phyloP scores from a whole-genome alignment of 805 yeast genomes.

The Alloascoidea africana region DNA sequence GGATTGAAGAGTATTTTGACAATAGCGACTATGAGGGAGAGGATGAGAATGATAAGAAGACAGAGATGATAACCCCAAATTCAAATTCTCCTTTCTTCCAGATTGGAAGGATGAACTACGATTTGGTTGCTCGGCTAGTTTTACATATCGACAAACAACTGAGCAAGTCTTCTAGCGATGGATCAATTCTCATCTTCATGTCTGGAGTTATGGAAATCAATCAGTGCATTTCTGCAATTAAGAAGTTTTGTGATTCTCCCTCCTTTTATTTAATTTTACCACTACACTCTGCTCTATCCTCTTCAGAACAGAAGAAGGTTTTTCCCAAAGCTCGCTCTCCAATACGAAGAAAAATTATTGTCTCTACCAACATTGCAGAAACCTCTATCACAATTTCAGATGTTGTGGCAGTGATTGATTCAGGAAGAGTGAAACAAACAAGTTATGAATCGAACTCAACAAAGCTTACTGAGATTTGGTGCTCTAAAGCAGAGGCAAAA shows the following conservation, averaged over 20 bases:
- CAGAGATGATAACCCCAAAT: constrained; percentile 30
- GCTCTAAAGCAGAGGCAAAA: constrained; percentile 75
- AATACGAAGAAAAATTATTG: constrained; percentile 54
- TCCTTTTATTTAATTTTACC: constrained; percentile 42
- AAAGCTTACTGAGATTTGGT: constrained; percentile 65
- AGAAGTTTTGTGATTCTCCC: constrained; percentile 14
- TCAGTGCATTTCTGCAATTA: constrained; percentile 32
- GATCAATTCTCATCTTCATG: constrained; percentile 72
- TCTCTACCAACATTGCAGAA: constrained; percentile 90
- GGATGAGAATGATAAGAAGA: constrained; percentile 17
- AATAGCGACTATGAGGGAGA: constrained; percentile 11
- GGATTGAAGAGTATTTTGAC: constrained; percentile 6
- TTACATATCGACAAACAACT: constrained; percentile 35
- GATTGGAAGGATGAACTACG: constrained; percentile 59
- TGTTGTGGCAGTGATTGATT: constrained; percentile 80
- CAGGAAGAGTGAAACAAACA: constrained; percentile 73
- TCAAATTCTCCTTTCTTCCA: constrained; percentile 54
- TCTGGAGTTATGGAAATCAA: constrained; percentile 88
- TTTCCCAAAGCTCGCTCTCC: constrained; percentile 33
- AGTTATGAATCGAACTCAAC: constrained; percentile 55
- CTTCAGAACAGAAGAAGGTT: constrained; percentile 69
- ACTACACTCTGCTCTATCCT: constrained; percentile 74
- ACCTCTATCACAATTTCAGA: constrained; percentile 95
- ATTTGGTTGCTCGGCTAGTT: constrained; percentile 46
- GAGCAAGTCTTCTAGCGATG: constrained; percentile 24